Evolutionary conservation across 768 basidiomycete species (phyloP), one percentile per base, ranked within the genome.

Genomic region (Lyophyllum atratum): DNA sequence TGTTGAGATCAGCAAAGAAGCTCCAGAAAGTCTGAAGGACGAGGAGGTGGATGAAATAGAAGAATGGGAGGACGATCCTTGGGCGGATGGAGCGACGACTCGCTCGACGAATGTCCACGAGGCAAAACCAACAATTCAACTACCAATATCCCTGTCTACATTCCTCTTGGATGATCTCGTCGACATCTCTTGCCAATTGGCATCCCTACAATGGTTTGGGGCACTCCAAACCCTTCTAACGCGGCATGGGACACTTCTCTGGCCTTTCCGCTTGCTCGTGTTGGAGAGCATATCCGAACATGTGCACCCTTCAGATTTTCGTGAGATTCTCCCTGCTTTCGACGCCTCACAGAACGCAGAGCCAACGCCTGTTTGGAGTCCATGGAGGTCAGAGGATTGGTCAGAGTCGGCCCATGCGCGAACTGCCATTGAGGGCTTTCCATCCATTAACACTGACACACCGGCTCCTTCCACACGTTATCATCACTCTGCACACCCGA

Each of bases 1-100:
- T 56, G 75, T 82, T 21, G 81, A 87, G 63, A 79, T 92, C 62
- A 81, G 72, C 65, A 78, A 78, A 59, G 75, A 70, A 21, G 61
- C 75, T 12, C 68, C 79, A 24, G 63, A 66, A 29, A 58, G 64
- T 31, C 66, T 55, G 5, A 65, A 67, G 39, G 74, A 71, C 12
- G 77, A 79, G 11, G 72, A 70, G 10, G 84, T 86, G 51, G 79
- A 80, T 53, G 76, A 77, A 21, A 77, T 79, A 53, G 84, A 84
- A 40, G 89, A 87, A 50, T 90, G 88, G 89, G 84, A 85, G 63
- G 90, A 88, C 63, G 88, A 91, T 68, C 89, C 90, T 12, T 92
- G 89, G 89, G 85, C 77, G 34, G 87, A 91, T 26, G 70, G 65
- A 44, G 57, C 65, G 25, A 60, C 49, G 26, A 29, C 65, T 15